Evolutionary conservation across 306 rosid species (phyloP).

Genomic region (Abrus pulchellus): DNA sequence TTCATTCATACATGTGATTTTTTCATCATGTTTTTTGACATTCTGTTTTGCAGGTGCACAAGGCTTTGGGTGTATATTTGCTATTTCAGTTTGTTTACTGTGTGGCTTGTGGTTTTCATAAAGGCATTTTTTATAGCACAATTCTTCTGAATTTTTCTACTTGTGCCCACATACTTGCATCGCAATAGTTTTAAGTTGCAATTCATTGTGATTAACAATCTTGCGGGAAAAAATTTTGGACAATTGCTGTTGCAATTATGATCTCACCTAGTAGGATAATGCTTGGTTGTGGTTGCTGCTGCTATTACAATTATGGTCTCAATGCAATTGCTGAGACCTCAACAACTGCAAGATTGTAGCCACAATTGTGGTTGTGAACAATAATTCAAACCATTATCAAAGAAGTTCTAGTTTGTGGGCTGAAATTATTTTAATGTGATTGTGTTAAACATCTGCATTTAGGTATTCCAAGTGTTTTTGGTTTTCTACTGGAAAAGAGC

Average conservation of each 20-base stretch:
- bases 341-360: not conserved
- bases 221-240: not conserved
- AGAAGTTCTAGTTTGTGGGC: not conserved
- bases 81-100: slow-evolving; percentile 22
- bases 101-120: not conserved
- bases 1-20: not conserved
- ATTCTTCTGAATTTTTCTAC: slow-evolving; percentile 11
- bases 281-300: too few species aligned
- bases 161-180: not conserved
- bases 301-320: not conserved
- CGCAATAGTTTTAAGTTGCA: not conserved
- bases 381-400: not conserved
- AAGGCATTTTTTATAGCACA: not conserved
- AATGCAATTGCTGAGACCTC: not conserved
- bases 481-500: too few species aligned
- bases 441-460: not conserved
- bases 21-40: not conserved
- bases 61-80: not conserved
- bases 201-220: not conserved
- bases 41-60: not conserved
- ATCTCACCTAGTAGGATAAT: not conserved
- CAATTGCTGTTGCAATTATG: not conserved
- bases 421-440: not conserved
- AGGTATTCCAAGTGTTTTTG: not conserved
- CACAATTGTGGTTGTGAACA: not conserved